Base-by-base conservation (phyloP, 306 rosid genomes). In the Trifolium pratense region DNA sequence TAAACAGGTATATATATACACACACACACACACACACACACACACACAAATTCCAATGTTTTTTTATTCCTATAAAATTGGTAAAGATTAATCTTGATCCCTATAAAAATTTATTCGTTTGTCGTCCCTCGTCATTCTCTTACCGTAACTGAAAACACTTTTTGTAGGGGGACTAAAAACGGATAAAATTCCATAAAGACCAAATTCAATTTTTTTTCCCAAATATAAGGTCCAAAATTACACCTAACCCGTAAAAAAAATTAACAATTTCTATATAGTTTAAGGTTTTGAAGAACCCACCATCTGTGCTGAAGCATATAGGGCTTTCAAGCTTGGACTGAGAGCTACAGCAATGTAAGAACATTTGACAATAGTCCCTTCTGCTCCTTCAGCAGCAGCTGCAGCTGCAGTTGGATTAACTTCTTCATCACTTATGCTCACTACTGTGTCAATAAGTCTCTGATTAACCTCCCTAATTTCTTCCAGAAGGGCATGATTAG, bases 381-480 rank as follows among this genome's bases (percentile, higher is more conserved):
- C 97, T 39, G 92, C 86, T 55, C 95, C 92, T 75, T 83, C 95
- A 75, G 87, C 85, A 77, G 90, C 84, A 21, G 89, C 88, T 23
- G 89, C 96, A 5, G 88, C 89, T 26, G 88, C 86, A 60, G 91
- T 84, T 75, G 93, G 91, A 82, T 91, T 96, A 62, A 87, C 92
- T 39, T 89, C 96, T 84, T 95, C 97, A 49, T 91, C 89, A 77
- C 95, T 91, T 75, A 88, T 80, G 73, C 84, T 90, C 34, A 95
- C 92, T 40, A 91, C 90, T 2, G 96, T 95, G 84, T 95, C 97
- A 21, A 95, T 95, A 72, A 95, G 99, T 37, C 89, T 83, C 66
- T 85, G 93, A 85, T 95, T 95, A 82, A 95, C 90, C 79, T 90
- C 97, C 84, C 88, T 80, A 62, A 95, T 91, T 87, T 95, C 99